Evolutionary conservation across 345 rosid genomes (phyloP).

Genomic region (Bruguiera sexangula): DNA sequence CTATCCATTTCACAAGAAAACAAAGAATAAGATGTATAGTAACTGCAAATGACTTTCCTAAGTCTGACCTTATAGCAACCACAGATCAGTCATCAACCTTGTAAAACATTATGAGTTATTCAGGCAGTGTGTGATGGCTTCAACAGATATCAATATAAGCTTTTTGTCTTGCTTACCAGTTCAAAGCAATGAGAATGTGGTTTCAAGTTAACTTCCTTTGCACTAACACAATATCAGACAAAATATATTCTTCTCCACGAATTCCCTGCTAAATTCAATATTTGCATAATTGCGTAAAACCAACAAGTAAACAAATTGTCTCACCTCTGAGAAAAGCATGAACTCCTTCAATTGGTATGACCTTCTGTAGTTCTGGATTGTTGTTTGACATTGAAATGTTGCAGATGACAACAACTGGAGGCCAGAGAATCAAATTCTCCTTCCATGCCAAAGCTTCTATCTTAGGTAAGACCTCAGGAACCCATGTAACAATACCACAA

Average conservation of each 20-base stretch:
- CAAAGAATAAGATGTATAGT: neutral
- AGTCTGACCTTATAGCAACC: neutral
- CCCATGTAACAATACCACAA: constrained; percentile 37
- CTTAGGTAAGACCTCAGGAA: constrained; percentile 39
- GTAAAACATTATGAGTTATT: neutral
- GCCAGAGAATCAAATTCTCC: constrained; percentile 55
- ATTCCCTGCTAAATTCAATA: constrained; percentile 1
- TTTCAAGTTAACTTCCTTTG: neutral
- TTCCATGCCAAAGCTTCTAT: constrained; percentile 43
- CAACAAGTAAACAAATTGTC: constrained; percentile 1
- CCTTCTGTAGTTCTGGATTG: constrained; percentile 49
- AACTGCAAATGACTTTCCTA: neutral
- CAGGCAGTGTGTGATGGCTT: too few relatives aligned
- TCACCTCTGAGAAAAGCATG: constrained; percentile 50
- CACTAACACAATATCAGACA: neutral
- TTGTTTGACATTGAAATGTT: constrained; percentile 48
- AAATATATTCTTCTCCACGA: neutral
- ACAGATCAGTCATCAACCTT: neutral
- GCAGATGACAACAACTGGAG: constrained; percentile 43
- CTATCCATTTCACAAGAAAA: constrained; percentile 15
- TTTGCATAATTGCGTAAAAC: neutral
- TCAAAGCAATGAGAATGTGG: neutral
- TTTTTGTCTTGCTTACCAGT: neutral
- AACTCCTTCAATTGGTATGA: constrained; percentile 42
- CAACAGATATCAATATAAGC: too few relatives aligned